Conservation (phyloP, 257 asterid genomes). For the Nemophila menziesii region DNA sequence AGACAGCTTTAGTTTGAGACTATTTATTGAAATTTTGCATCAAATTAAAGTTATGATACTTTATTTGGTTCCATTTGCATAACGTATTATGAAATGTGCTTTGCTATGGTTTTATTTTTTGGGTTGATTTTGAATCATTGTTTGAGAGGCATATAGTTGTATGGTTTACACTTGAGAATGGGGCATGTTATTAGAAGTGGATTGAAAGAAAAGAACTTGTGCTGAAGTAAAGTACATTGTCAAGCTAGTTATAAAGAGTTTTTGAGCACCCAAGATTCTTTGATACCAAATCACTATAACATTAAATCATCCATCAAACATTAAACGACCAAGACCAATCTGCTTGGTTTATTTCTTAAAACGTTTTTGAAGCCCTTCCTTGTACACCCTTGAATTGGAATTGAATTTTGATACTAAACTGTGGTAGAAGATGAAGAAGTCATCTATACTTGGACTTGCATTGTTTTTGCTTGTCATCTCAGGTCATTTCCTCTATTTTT, state of each 20-base stretch:
- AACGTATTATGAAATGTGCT: too few species aligned
- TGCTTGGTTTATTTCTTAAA: too few species aligned
- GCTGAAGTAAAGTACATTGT: slow-evolving; percentile 17
- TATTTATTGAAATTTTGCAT: not conserved
- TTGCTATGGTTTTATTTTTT: too few species aligned
- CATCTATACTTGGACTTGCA: not conserved
- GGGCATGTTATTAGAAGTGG: slow-evolving; percentile 18
- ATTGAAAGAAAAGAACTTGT: slow-evolving; percentile 36
- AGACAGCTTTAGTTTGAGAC: not conserved
- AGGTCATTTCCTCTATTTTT: not conserved
- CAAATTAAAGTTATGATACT: not conserved
- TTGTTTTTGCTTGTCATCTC: not conserved
- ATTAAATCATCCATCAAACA: not conserved
- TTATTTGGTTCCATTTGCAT: too few species aligned
- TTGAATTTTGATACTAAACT: too few species aligned
- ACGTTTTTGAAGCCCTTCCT: too few species aligned
- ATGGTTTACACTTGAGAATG: not conserved
- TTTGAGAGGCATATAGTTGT: too few species aligned
- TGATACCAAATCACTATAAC: not conserved
- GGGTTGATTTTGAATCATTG: too few species aligned
- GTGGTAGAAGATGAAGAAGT: too few species aligned
- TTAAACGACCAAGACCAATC: too few species aligned
- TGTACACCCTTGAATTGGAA: not conserved
- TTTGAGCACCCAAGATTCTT: not conserved
- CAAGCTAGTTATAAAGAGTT: not conserved